These are phyloP conservation scores for Cornus suecica DNA, from an alignment of 148 eudicot species.

Conservation along the genomic window DNA sequence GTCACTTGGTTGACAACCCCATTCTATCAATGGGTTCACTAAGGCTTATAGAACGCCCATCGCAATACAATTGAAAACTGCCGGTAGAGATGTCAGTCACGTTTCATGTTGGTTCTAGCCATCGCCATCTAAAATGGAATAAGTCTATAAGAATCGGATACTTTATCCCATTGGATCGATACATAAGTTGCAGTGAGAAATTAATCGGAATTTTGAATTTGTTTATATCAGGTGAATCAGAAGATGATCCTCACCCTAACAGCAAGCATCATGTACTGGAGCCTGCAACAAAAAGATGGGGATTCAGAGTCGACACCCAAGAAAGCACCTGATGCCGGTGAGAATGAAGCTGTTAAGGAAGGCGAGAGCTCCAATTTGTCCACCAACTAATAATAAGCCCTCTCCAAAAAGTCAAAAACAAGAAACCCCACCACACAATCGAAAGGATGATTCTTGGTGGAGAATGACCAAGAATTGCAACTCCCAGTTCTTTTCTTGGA, in stretches of 20 bases:
- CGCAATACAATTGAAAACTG: background rate
- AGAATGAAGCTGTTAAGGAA: constrained; percentile 6
- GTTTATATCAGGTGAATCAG: constrained; percentile 65
- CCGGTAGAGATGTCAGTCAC: background rate
- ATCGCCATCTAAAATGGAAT: background rate
- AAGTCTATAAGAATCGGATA: background rate
- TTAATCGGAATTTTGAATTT: background rate
- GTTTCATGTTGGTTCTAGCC: background rate
- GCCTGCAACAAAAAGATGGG: constrained; percentile 56
- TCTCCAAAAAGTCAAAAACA: background rate
- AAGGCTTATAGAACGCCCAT: background rate
- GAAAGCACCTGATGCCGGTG: constrained; percentile 24
- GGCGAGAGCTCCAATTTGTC: constrained; percentile 16
- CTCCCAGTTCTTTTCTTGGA: background rate
- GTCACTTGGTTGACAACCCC: background rate
- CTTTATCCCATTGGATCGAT: background rate
- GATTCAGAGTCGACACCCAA: constrained; percentile 16
- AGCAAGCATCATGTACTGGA: constrained; percentile 99
- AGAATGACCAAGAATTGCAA: constrained; percentile 3
- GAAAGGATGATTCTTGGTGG: constrained; percentile 2
- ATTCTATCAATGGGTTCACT: background rate
- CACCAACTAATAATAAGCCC: constrained; percentile 14
- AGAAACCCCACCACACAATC: background rate
- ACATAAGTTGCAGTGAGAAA: background rate
- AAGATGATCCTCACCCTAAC: constrained; percentile 86